Percentiles rank a stretch among this genome's conserved stretches.
These are phyloP conservation scores for Leccinum rimulosum DNA, from an alignment of 768 basidiomycete species.

Conservation along the genomic window DNA sequence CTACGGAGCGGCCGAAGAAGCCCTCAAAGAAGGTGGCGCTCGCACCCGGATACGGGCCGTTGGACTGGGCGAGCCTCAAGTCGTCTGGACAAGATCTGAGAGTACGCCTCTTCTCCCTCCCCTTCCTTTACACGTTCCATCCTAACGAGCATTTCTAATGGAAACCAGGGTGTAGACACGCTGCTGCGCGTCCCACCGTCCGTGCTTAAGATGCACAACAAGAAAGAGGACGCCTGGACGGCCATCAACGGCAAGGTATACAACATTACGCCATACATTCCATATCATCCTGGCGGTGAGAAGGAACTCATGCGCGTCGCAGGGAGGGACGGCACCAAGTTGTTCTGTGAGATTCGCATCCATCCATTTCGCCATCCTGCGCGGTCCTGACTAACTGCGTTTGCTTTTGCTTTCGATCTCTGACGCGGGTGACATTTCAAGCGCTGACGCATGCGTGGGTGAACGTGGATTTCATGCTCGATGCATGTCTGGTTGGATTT, in stretches of 20 bases:
- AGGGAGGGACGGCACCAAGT: slow-evolving; percentile 89
- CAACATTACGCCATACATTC: slow-evolving; percentile 89
- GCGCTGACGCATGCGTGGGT: slow-evolving; percentile 96
- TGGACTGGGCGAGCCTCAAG: slow-evolving; percentile 94
- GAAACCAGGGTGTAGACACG: slow-evolving; percentile 62
- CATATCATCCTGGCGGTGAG: slow-evolving; percentile 93
- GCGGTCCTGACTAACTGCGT: not conserved
- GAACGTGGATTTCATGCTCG: slow-evolving; percentile 93
- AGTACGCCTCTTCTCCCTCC: slow-evolving; percentile 40
- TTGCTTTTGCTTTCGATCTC: not conserved
- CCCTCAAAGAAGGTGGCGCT: slow-evolving; percentile 82
- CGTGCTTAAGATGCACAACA: slow-evolving; percentile 77
- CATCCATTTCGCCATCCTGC: not conserved
- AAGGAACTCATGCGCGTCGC: slow-evolving; percentile 93
- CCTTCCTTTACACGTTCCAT: not conserved
- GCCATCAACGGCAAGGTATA: slow-evolving; percentile 93
- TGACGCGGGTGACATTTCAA: slow-evolving; percentile 29
- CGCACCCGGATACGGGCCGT: slow-evolving; percentile 84
- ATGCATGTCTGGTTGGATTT: slow-evolving; percentile 89
- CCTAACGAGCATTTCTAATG: not conserved
- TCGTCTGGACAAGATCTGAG: slow-evolving; percentile 75
- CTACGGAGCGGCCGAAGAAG: slow-evolving; percentile 51
- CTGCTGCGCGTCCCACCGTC: slow-evolving; percentile 72
- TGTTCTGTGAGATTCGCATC: slow-evolving; percentile 70
- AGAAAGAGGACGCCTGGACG: slow-evolving; percentile 87